Evolutionary conservation across 2,329 filamentous ascomycete genomes (phyloP), one percentile per base, ranked within the genome.

Genomic region (Fusarium sp.): DNA sequence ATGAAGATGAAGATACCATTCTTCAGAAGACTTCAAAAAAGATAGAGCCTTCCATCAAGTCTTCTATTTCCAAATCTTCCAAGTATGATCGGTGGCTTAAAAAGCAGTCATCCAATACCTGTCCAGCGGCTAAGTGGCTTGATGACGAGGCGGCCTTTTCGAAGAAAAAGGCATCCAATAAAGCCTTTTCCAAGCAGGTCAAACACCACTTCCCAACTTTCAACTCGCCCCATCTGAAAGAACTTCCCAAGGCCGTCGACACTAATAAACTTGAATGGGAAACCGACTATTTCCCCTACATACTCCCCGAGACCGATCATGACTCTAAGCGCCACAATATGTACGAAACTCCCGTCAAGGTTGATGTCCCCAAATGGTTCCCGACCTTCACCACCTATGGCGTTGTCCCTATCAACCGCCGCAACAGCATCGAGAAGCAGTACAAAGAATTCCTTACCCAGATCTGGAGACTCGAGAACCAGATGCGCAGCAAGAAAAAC

Each of bases 341-440:
- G 35, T 65, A 58, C 35, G 65, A 69, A 26, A 38, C 41, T 9
- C 45, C 41, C 10, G 38, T 48, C 12, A 18, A 45, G 16, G 54
- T 35, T 6, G 22, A 62, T 8, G 41, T 77, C 6, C 75, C 73
- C 11, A 65, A 73, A 20, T 77, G 75, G 75, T 75, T 77, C 42
- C 35, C 54, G 12, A 30, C 58, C 16, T 75, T 77, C 20, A 33
- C 44, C 30, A 61, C 42, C 18, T 67, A 57, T 31, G 63, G 68
- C 15, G 58, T 75, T 14, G 22, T 76, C 15, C 55, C 61, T 18
- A 55, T 76, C 30, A 42, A 74, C 42, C 45, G 44, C 36, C 31
- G 13, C 16, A 35, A 42, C 22, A 56, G 38, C 8, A 41, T 47
- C 11, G 38, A 58, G 9, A 48, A 68, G 24, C 69, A 75, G 28